A percentile compares a stretch with the other conserved stretches of the same genome.
These are phyloP conservation scores for Ziziphus jujuba DNA, from an alignment of 306 rosid genomes.

Conservation along the genomic window DNA sequence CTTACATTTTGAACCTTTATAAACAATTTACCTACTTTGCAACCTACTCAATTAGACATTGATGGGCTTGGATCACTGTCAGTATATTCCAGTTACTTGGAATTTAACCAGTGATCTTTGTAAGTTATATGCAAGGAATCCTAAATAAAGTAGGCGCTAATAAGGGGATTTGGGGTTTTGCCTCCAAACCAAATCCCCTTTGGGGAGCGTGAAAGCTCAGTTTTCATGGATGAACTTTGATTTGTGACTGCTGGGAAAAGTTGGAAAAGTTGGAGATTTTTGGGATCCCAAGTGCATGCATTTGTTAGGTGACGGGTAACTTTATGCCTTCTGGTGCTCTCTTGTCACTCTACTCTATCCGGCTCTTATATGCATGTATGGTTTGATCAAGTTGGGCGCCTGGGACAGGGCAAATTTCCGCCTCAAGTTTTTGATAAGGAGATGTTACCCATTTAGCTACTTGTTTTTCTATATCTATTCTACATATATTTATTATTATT, in stretches of 20 bases:
- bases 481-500: background rate
- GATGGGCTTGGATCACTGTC: too few relatives aligned
- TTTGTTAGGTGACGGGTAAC: constrained; percentile 25
- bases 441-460: constrained; percentile 8
- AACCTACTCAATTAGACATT: too few relatives aligned
- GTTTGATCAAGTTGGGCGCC: background rate
- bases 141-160: background rate
- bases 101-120: background rate
- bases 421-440: constrained; percentile 11
- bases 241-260: background rate
- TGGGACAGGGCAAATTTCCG: constrained; percentile 10
- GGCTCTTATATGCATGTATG: background rate
- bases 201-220: too few relatives aligned
- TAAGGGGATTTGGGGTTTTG: too few relatives aligned
- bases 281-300: constrained; percentile 10
- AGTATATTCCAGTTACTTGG: background rate
- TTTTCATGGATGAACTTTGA: too few relatives aligned
- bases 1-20: background rate
- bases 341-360: constrained; percentile 13
- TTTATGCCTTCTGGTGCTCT: constrained; percentile 19
- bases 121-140: constrained; percentile 8
- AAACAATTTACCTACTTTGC: background rate
- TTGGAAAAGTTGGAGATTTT: too few relatives aligned
- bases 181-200: too few relatives aligned
- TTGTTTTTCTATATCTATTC: background rate